A percentile compares a stretch with the other conserved stretches of the same genome.
Evolutionary conservation across 2,329 filamentous ascomycete species (phyloP).

Genomic region (Ceratocystis colombiana): DNA sequence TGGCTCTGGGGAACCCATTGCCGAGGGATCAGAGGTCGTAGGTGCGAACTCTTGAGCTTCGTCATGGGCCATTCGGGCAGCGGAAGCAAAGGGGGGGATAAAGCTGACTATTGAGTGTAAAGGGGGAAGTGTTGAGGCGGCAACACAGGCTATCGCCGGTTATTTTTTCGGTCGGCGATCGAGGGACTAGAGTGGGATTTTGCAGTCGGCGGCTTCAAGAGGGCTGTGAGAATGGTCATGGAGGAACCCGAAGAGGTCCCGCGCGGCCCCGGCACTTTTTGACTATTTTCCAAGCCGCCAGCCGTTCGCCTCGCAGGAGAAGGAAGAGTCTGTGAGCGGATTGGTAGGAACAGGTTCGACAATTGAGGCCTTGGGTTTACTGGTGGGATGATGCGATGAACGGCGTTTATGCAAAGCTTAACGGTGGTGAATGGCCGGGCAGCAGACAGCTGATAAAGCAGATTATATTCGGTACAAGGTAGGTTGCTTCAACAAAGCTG

Average conservation of each 20-base stretch:
- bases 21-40: constrained; percentile 22
- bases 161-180: constrained; percentile 6
- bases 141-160: constrained; percentile 7
- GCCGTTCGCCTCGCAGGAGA: constrained; percentile 14
- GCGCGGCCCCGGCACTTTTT: constrained; percentile 18
- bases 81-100: neutral
- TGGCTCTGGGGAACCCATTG: constrained; percentile 33
- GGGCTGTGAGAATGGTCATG: constrained; percentile 7
- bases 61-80: constrained; percentile 25
- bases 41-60: constrained; percentile 23
- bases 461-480: neutral
- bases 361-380: neutral
- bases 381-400: neutral
- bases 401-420: neutral
- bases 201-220: constrained; percentile 7
- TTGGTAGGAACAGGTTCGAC: neutral
- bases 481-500: neutral
- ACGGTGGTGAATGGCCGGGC: neutral
- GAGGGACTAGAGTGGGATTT: neutral
- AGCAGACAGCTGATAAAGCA: neutral
- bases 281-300: constrained; percentile 14
- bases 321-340: neutral
- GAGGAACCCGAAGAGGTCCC: neutral
- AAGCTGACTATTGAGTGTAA: neutral
- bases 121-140: neutral